Evolutionary conservation across 2,329 filamentous ascomycete species (phyloP), one percentile per base, ranked within the genome.

Genomic region (Hirsutella rhossiliensis): DNA sequence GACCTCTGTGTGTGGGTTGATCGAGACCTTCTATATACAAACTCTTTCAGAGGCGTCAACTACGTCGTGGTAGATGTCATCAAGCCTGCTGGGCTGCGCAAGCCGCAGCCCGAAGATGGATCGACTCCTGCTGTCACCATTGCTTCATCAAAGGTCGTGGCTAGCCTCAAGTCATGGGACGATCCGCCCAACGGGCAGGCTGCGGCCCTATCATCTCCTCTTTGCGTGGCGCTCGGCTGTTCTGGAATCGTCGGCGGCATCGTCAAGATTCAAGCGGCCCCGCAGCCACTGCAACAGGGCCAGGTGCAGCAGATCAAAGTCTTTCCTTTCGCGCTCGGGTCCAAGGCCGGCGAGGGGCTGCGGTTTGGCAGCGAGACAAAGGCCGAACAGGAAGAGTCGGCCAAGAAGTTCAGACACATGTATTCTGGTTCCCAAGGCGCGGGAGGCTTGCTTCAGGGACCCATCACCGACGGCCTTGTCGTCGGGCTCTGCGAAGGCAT

Each of bases 331-430:
- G 72, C 78, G 3, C 66, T 72, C 1, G 63, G 65, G 19, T 65
- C 71, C 4, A 80, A 78, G 52, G 64, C 71, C 34, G 74, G 71
- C 31, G 73, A 82, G 39, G 83, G 82, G 0, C 70, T 96, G 19
- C 87, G 80, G 54, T 94, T 97, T 57, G 90, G 90, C 5, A 87
- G 88, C 13, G 87, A 95, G 53, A 85, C 87, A 0, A 86, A 87
- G 53, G 76, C 84, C 6, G 86, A 92, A 52, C 81, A 82, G 43
- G 87, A 94, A 56, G 87, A 88, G 52, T 79, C 80, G 3, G 69
- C 77, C 13, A 82, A 83, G 55, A 77, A 78, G 38, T 80, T 95
- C 48, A 77, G 78, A 49, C 74, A 80, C 11, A 75, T 87, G 3
- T 92, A 92, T 52, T 76, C 78, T 18, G 72, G 70, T 28, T 59